Base-by-base conservation (phyloP, 176 grass and related monocot genomes). In the Guadua angustifolia region DNA sequence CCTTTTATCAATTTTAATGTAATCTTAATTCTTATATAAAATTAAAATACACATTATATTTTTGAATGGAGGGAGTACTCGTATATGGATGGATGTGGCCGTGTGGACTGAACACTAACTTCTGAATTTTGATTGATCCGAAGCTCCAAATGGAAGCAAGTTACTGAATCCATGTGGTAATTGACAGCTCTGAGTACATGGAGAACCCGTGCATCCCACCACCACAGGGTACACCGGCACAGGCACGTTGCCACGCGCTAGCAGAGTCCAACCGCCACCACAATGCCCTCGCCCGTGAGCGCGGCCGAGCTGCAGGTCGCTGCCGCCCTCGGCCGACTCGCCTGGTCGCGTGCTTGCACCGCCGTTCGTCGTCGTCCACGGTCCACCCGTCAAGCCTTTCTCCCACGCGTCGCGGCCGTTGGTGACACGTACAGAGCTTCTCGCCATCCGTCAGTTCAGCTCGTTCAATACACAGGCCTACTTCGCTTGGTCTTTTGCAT, bases 341-440 rank as follows among this genome's bases (percentile, higher is more conserved):
- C 75, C 4, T 5, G 5, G 46, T 19, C 51, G 19, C 24, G 14
- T 17, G 58, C 55, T 15, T 32, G 81, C 70, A 22, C 29, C 56
- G 70, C 71, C n/a, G 16, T 18, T 16, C 62, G 36, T 19, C 36
- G 73, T 19, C 73, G 65, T 58, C 11, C 51, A 77, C 46, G 63
- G 65, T 58, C 11, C 51, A 77, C 46, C 50, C 18, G 71, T 51
- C 81, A 46, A 18, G 9, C 66, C 17, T n/a, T 8, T 10, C 9
- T 9, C 68, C 56, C 75, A 82, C 71, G 71, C 64, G 86, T 57
- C 72, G 43, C 36, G 35, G 73, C 21, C 13, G 45, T 46, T 2
- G 86, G 57, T 19, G 81, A 88, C 86, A 58, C 46, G 74, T 78
- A 78, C 57, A 39, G 9, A 46, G 86, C 46, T 71, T 64, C 57